Base-by-base conservation (phyloP, 2,329 filamentous ascomycete genomes). In the Cladophialophora yegresii region DNA sequence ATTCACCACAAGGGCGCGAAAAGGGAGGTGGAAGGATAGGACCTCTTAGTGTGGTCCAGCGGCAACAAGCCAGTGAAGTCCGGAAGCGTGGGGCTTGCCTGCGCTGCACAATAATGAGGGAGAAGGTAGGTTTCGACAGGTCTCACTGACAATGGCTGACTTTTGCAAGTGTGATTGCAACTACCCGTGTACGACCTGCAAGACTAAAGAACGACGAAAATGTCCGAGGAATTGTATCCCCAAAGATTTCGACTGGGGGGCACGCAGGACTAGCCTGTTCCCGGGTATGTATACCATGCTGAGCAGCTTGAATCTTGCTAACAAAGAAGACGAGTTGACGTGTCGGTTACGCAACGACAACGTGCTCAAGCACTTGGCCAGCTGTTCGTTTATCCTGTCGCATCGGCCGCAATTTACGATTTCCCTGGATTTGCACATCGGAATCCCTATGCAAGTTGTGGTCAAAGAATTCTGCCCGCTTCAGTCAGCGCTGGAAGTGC, bases 31-130 rank as follows among this genome's bases (percentile, higher is more conserved):
- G 62, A 30, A 49, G 67, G 49, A 67, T 50, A 22, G 61, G 67
- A 13, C 67, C 67, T 20, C 54, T 69, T 23, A 62, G 63, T 10
- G 58, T 28, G 30, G 36, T 20, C 23, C 54, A 62, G 53, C 62
- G 65, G 53, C 55, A 65, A 56, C 54, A 63, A 20, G 65, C 67
- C 4, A 64, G 62, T 33, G 64, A 66, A 6, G 67, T 69, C 9
- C 65, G 67, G 36, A 61, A 58, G 22, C 55, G 56, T 5, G 63
- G 67, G 36, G 67, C 67, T 45, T 69, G 67, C 33, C 66, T 69
- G 23, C 67, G 67, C 10, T 70, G 68, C 47, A 55, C 47, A 9
- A 64, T 66, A 47, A 70, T 68, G 64, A 70, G 58, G 50, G 68
- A 70, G 57, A 70, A 65, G 58, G 67, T 66, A 23, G 20, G 45